Evolutionary conservation across 108 stramenopile species (phyloP), one percentile per base, ranked within the genome.

Genomic region (Skeletonema grethae): DNA sequence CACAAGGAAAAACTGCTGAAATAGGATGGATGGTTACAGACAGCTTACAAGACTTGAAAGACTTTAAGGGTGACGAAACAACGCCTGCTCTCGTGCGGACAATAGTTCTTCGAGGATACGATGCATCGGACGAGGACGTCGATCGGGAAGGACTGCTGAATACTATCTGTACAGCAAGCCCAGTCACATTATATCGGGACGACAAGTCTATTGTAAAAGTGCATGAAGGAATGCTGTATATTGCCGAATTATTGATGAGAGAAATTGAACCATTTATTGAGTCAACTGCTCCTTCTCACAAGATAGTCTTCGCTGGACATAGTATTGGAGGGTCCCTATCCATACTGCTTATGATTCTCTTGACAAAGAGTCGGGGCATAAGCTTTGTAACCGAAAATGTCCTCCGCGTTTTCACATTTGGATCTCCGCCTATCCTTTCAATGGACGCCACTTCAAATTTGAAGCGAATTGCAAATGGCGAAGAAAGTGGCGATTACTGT

Each of bases 1-100:
- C 91, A 13, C 69, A 84, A 57, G 91, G 93, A 7, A 86, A 85
- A 20, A 84, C 86, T 18, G 84, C 82, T 24, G 83, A 93, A 70
- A 89, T 96, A n/a, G 82, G 65, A 31, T 94, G 93, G 93, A 75
- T 89, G 78, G 79, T 93, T 2, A 86, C 89, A 25, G 95, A 94
- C 68, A 78, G 74, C 39, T 31, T 87, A 39, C 73, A 67, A 60
- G 22, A 9, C 8, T 73, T 79, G 59, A 60, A 75, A 41, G 74
- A 82, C 29, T 84, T 73, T 35, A 25, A 28, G 20, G 25, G 28
- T 7, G 59, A 64, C 39, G 66, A 53, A 16, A 32, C 35, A 68
- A 41, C 72, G 48, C 60, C 74, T 61, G 43, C 28, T 41, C 60
- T 86, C 24, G 80, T 88, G 8, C 73, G 93, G 41, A 90, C 93